phyloP scores from a whole-genome alignment of 768 basidiomycete species.

The Lactarius akahatsu region DNA sequence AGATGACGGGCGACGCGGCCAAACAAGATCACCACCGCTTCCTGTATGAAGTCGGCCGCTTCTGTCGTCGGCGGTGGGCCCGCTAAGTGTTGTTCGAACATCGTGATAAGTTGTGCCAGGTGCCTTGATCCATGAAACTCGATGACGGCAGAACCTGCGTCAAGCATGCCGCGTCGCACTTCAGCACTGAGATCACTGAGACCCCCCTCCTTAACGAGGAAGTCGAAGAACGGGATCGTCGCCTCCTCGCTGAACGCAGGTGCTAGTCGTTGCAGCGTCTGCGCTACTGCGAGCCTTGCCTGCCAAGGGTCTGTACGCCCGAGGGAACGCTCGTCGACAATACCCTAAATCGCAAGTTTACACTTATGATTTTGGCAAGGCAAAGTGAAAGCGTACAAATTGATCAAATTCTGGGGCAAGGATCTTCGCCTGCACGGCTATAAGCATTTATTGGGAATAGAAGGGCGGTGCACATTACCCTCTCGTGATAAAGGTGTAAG shows the following conservation, averaged over 20 bases:
- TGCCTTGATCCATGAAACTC: slow-evolving; percentile 76
- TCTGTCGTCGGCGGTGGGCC: slow-evolving; percentile 54
- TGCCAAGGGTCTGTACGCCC: slow-evolving; percentile 89
- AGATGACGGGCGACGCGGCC: slow-evolving; percentile 91
- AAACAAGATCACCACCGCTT: slow-evolving; percentile 92
- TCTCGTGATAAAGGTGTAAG: slow-evolving; percentile 78
- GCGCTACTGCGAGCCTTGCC: slow-evolving; percentile 70
- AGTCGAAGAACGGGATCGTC: slow-evolving; percentile 73
- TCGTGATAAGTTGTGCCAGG: slow-evolving; percentile 69
- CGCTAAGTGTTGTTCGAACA: slow-evolving; percentile 78
- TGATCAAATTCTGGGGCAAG: slow-evolving; percentile 90
- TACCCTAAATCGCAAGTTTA: slow-evolving; percentile 57
- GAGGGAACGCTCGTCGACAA: slow-evolving; percentile 87
- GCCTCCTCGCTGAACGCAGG: slow-evolving; percentile 60
- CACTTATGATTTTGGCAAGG: background rate
- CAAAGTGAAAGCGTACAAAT: slow-evolving; percentile 58
- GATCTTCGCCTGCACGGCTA: slow-evolving; percentile 61
- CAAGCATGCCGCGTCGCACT: slow-evolving; percentile 86
- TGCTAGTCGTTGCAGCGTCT: slow-evolving; percentile 64
- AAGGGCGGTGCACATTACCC: slow-evolving; percentile 44
- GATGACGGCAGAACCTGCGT: slow-evolving; percentile 76
- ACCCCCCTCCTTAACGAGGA: slow-evolving; percentile 82
- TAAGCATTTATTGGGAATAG: background rate
- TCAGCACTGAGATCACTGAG: slow-evolving; percentile 81
- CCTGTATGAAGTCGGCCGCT: slow-evolving; percentile 84